Evolutionary conservation across 345 rosid species (phyloP).

Genomic region (Citrus cavaleriei): DNA sequence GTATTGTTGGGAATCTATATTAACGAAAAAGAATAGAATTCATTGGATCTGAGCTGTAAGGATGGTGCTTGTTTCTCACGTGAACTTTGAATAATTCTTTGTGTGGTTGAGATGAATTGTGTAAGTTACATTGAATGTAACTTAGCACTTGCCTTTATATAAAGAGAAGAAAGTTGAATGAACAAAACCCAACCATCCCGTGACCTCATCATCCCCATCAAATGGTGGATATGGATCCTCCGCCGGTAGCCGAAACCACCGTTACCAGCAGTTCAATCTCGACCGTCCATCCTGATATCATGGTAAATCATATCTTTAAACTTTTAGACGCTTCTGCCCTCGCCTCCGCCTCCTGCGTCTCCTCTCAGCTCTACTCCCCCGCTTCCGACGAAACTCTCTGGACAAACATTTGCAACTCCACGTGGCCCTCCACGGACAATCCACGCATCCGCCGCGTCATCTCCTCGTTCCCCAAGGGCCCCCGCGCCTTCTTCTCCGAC

Average conservation of each 20-base stretch:
- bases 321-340: conserved; percentile 72
- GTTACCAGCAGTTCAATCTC: conserved; percentile 16
- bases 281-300: conserved; percentile 51
- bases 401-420: conserved; percentile 46
- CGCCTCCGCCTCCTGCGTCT: conserved; percentile 54
- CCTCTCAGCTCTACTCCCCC: conserved; percentile 46
- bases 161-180: too few relatives aligned
- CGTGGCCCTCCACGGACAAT: conserved; percentile 67
- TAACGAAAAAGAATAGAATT: too few relatives aligned
- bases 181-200: too few relatives aligned
- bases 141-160: too few relatives aligned
- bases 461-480: conserved; percentile 40
- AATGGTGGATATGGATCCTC: not conserved
- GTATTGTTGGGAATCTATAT: too few relatives aligned
- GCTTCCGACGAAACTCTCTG: conserved; percentile 44
- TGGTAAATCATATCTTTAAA: conserved; percentile 55
- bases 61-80: too few relatives aligned
- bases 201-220: too few relatives aligned
- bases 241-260: not conserved
- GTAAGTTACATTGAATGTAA: too few relatives aligned
- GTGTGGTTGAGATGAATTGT: too few relatives aligned
- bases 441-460: conserved; percentile 35
- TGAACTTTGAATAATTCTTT: too few relatives aligned
- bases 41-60: too few relatives aligned
- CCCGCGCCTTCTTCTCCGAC: conserved; percentile 70